A percentile compares a stretch with the other conserved stretches of the same genome.
Conservation (phyloP, 768 basidiomycete genomes). For the Lactarius hengduanensis region DNA sequence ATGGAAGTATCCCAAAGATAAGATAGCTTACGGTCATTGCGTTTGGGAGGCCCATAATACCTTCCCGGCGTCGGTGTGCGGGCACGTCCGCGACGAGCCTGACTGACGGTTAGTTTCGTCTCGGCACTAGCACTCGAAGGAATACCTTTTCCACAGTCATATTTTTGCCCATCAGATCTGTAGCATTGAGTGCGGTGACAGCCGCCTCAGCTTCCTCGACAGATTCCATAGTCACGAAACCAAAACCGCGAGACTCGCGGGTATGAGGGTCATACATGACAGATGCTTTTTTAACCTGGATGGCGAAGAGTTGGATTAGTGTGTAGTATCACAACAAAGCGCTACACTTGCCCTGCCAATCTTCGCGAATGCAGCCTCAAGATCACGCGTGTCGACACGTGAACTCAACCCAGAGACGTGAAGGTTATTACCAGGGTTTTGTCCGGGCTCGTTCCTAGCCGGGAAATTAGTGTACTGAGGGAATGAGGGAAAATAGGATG, state of each 20-base stretch:
- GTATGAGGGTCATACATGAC: conserved; percentile 69
- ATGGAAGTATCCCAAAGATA: conserved; percentile 3
- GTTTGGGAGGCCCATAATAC: conserved; percentile 92
- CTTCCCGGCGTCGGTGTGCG: conserved; percentile 91
- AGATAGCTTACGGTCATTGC: conserved; percentile 51
- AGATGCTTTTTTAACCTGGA: conserved; percentile 59
- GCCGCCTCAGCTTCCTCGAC: conserved; percentile 90
- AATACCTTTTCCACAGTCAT: conserved; percentile 85
- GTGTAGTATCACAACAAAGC: conserved; percentile 1
- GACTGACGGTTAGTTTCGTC: not conserved
- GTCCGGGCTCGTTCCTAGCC: conserved; percentile 36
- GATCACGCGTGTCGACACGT: conserved; percentile 75
- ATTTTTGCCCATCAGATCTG: conserved; percentile 84
- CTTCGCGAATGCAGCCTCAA: conserved; percentile 87
- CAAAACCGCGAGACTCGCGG: conserved; percentile 75
- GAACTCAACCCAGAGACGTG: conserved; percentile 60
- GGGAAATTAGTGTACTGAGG: conserved; percentile 5
- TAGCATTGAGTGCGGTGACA: conserved; percentile 77
- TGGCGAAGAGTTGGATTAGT: not conserved
- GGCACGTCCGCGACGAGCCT: conserved; percentile 89
- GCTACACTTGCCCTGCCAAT: conserved; percentile 68
- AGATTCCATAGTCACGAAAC: conserved; percentile 87
- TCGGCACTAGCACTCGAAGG: not conserved
- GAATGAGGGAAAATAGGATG: not conserved
- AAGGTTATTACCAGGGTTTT: conserved; percentile 64